phyloP scores from a whole-genome alignment of 2,329 filamentous ascomycete species.

The Aspergillus unguis region DNA sequence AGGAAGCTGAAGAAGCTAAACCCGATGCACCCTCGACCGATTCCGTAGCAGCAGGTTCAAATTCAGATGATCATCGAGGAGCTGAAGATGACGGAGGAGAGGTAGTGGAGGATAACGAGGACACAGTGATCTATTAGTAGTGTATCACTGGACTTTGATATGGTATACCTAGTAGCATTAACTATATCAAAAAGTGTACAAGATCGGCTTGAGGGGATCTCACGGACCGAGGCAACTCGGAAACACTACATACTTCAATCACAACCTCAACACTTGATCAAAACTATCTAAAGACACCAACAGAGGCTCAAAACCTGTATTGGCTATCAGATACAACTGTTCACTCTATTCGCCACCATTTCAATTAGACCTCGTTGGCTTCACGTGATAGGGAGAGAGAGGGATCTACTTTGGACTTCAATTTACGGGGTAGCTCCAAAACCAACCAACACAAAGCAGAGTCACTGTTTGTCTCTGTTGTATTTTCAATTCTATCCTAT shows the following conservation, averaged over 20 bases:
- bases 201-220: neutral
- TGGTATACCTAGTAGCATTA: neutral
- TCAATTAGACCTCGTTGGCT: slow-evolving; percentile 2
- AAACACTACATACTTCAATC: too few species aligned
- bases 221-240: slow-evolving; percentile 17
- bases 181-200: too few species aligned
- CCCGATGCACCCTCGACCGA: slow-evolving; percentile 26
- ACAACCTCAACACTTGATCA: too few species aligned
- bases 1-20: slow-evolving; percentile 13
- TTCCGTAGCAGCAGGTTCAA: slow-evolving; percentile 32
- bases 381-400: slow-evolving; percentile 21
- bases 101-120: slow-evolving; percentile 79
- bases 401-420: too few species aligned
- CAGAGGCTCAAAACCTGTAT: neutral
- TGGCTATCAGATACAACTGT: too few species aligned
- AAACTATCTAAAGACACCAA: neutral
- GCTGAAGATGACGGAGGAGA: slow-evolving; percentile 69
- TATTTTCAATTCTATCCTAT: too few species aligned
- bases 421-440: neutral
- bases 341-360: neutral
- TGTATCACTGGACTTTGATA: neutral
- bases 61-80: slow-evolving; percentile 43
- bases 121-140: slow-evolving; percentile 78
- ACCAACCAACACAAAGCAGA: neutral
- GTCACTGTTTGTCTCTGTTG: neutral